Evolutionary conservation across 495 filamentous ascomycete genomes (phyloP), one percentile per base, ranked within the genome.

Genomic region (Lichina pygmaea): DNA sequence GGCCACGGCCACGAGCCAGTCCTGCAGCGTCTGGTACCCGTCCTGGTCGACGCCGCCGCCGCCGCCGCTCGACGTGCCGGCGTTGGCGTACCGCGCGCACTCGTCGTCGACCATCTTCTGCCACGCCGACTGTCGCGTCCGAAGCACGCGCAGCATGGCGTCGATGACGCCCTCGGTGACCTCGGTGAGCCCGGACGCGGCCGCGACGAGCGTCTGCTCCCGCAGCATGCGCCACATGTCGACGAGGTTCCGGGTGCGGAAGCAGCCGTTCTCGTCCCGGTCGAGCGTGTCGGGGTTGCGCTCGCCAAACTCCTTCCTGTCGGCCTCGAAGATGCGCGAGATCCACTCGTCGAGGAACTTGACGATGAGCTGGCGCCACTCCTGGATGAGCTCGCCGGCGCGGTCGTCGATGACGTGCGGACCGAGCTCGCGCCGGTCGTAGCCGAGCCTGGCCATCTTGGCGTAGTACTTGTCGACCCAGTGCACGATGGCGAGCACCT

Each of bases 171-270:
- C 89, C 58, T 93, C 84, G 7, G 80, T 76, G 0, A 99, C 79
- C 52, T 94, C 89, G 8, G 71, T 66, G 13, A 86, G 77, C 46
- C 81, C 71, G 12, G 81, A 89, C 50, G 79, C 75, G 8, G 71
- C 72, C 6, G 89, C 81, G 6, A 80, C 82, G 42, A 75, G 66
- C 36, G 91, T 66, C 56, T 99, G 85, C 55, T 95, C 86, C 43
- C 81, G 72, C 42, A 99, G 66, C 89, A 99, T 95, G 40, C 81
- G 77, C 83, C 91, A 99, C 75, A 95, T 79, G 52, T 92, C 84
- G 48, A 79, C 77, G 46, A 93, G 63, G 31, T 81, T 89, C 59
- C 78, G 80, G 37, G 83, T 94, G 24, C 83, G 79, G 67, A 92
- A 85, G 52, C 75, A 78, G 46, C 80, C 81, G 53, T 86, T 78